Evolutionary conservation across 2,329 filamentous ascomycete genomes (phyloP), one percentile per base, ranked within the genome.

Genomic region (Pseudocercospora fuligena): DNA sequence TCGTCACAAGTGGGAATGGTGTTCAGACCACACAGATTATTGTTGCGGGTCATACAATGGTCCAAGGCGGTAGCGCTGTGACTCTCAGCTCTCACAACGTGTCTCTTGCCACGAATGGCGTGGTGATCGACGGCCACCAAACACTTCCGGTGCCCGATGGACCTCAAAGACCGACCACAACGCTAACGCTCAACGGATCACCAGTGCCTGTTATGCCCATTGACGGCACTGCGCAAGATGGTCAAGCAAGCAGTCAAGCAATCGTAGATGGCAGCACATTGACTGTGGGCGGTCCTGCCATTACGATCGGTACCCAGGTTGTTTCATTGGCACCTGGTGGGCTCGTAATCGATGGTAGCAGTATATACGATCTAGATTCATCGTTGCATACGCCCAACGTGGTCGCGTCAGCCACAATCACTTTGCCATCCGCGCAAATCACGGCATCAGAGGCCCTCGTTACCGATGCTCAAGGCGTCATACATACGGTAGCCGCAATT

Each of bases 281-380:
- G 25, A 54, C 60, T 21, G 25, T 54, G 8, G 60, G 60, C 47
- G 60, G 60, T 23, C 25, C 60, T 9, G 60, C 47, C 14, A 36
- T 25, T 25, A 63, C 60, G 7, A 40, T 63, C 6, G 36, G 21
- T 36, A 29, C 25, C 25, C 47, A 54, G 27, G 31, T 56, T 56
- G n/a, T 57, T 12, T 53, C 49, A 8, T 53, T 53, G 31, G 46
- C 47, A 16, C 40, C 40, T 19, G 19, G 40, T 46, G 40, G 40
- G 14, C 14, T 46, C 5, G 40, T 46, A 16, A 46, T 46, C 19
- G 40, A 46, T 46, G 40, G 40, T 19, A n/a, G 40, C 40, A 46
- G 14, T n/a, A 46, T 12, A 46, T 16, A 16, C 40, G 12, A 5
- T 46, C 19, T 46, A 12, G 12, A 5, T 46, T 3, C 2, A 19